Conservation (phyloP, 371 early-diverging fungal genomes). For the Syncephalastrum monosporum region DNA sequence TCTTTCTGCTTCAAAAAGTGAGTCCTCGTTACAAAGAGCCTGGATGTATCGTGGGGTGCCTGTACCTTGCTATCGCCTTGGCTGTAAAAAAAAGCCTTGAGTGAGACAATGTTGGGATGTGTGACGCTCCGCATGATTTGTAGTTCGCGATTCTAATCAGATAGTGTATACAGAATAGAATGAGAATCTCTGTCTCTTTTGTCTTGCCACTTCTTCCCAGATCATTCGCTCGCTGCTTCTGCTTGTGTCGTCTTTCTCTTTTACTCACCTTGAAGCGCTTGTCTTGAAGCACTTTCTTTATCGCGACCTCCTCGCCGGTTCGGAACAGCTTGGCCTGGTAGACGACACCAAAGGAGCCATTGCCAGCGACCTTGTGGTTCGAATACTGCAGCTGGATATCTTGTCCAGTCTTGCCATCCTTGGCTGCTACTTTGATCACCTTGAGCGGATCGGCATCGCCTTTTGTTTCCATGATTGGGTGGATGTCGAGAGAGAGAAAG, state of each 20-base stretch:
- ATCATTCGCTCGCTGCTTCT: too few species aligned
- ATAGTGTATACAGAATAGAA: background rate
- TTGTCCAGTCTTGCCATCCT: slow-evolving; percentile 82
- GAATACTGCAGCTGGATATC: slow-evolving; percentile 84
- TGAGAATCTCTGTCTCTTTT: slow-evolving; percentile 8
- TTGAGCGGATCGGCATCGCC: slow-evolving; percentile 56
- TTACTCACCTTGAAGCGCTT: slow-evolving; percentile 84
- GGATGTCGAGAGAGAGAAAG: background rate
- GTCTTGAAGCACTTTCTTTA: slow-evolving; percentile 95
- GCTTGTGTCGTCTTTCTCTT: too few species aligned
- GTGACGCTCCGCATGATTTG: slow-evolving; percentile 85
- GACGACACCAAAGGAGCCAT: slow-evolving; percentile 96
- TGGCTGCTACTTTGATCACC: slow-evolving; percentile 59
- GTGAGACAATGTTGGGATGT: slow-evolving; percentile 83
- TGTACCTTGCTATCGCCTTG: slow-evolving; percentile 59
- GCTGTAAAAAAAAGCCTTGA: slow-evolving; percentile 83
- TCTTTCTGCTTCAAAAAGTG: slow-evolving; percentile 49
- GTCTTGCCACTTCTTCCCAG: too few species aligned
- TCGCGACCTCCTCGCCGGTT: slow-evolving; percentile 82
- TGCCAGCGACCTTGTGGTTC: slow-evolving; percentile 87
- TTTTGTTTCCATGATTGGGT: slow-evolving; percentile 9
- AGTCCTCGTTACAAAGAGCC: background rate
- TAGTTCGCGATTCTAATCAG: slow-evolving; percentile 80
- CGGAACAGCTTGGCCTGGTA: slow-evolving; percentile 87
- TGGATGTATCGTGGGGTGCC: too few species aligned